phyloP scores from a whole-genome alignment of 306 rosid genomes.

The Betula pendula region DNA sequence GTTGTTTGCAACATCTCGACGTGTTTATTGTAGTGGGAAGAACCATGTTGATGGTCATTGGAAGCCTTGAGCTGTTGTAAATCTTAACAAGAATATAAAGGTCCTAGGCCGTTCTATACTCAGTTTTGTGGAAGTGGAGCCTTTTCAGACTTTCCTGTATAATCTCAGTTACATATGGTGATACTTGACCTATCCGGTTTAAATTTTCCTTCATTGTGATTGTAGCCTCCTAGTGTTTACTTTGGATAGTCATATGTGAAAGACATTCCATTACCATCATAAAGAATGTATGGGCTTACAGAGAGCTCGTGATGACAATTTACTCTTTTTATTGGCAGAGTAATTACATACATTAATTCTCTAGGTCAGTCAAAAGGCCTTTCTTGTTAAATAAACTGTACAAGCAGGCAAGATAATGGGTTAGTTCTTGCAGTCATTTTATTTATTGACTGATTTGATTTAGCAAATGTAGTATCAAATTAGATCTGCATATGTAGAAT shows the following conservation, averaged over 20 bases:
- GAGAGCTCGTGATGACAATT: not conserved
- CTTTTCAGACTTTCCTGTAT: not conserved
- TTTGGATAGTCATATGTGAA: not conserved
- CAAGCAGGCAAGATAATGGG: not conserved
- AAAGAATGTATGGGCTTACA: not conserved
- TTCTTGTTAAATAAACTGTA: not conserved
- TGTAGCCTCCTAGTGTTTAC: not conserved
- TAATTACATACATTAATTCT: no score
- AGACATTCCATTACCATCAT: not conserved
- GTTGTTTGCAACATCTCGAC: not conserved
- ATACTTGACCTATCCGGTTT: no score
- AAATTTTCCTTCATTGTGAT: no score
- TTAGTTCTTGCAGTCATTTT: not conserved
- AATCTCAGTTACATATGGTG: no score
- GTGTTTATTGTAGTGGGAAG: not conserved
- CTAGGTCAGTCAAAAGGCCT: not conserved
- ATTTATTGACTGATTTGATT: not conserved
- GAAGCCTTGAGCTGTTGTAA: not conserved
- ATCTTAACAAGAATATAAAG: not conserved
- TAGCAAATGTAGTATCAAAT: not conserved
- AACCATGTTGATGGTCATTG: not conserved
- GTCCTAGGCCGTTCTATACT: not conserved
- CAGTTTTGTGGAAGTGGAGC: not conserved
- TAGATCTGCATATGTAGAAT: not conserved
- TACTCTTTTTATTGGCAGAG: not conserved